These are phyloP conservation scores for Pseudogymnoascus sp. DNA, from an alignment of 2,329 filamentous ascomycete species.

Conservation along the genomic window DNA sequence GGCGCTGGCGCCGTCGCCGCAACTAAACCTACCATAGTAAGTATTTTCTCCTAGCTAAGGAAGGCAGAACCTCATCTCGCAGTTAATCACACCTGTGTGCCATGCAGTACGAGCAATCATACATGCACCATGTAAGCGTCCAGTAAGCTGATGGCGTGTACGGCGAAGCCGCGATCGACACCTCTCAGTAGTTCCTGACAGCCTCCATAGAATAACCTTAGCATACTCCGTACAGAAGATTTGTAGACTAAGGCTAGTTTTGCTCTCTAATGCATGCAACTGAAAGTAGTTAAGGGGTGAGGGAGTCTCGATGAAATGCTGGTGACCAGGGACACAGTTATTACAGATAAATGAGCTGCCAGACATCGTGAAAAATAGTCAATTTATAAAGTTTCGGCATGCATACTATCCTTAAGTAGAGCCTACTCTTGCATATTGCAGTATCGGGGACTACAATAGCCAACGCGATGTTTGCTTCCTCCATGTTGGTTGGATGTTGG, in stretches of 20 bases:
- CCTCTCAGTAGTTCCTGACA: background rate
- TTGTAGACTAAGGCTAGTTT: background rate
- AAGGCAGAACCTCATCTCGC: background rate
- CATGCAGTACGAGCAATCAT: background rate
- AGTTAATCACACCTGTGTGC: background rate
- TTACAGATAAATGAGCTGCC: background rate
- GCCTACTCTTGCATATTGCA: background rate
- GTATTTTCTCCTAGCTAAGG: background rate
- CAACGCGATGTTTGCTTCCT: background rate
- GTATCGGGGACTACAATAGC: background rate
- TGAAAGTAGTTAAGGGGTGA: background rate
- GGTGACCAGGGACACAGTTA: background rate
- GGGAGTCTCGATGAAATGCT: background rate
- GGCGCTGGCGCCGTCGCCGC: background rate
- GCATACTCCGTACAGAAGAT: background rate
- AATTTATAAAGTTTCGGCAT: background rate
- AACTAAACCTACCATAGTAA: conserved; percentile 2
- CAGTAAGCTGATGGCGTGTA: background rate
- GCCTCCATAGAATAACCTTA: conserved; percentile 4
- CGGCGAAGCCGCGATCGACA: background rate
- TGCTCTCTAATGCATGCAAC: background rate
- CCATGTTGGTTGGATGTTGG: too few relatives aligned
- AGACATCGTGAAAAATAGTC: background rate
- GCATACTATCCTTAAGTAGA: background rate
- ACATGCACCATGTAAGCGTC: background rate